Base-by-base conservation (phyloP, 2,329 filamentous ascomycete genomes). In the Cercospora sp. region DNA sequence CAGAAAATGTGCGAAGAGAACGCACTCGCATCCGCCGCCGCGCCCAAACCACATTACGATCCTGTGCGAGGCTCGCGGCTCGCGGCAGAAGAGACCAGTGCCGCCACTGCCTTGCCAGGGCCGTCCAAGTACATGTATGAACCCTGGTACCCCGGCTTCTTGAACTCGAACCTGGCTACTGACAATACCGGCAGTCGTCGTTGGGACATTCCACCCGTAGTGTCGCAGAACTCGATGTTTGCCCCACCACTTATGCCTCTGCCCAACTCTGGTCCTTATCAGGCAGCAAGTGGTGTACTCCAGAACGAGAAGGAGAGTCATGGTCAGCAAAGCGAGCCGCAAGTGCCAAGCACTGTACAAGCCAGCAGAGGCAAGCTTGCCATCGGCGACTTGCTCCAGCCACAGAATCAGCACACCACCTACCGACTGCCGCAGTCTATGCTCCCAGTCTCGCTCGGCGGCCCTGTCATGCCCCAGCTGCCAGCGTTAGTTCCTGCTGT, bases 11-110 rank as follows among this genome's bases (percentile, higher is more conserved):
- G 42, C 5, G 51, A 64, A 31, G 26, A 45, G 28, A 33, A n/a
- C 33, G 36, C 39, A 33, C 10, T 57, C 13, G 42, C 60, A 33
- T 39, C 28, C 28, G 60, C 48, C 2, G 48, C 31, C 23, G 16
- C 33, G 13, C 16, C 30, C 9, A 72, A 72, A 57, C 65, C 71
- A n/a, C 71, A 67, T 23, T 75, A 75, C 69, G 75, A 76, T 61
- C 74, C 75, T 20, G 71, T 75, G 5, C 73, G 74, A 48, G 68
- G 70, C 36, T 73, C 68, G 16, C 69, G 70, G 48, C 67, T 65
- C 16, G 57, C 68, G 13, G 39, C 67, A 53, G 55, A 48, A 26
- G n/a, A 61, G 39, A 60, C 57, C 48, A 53, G 13, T 33, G 16
- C 23, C 16, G 57, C 18, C 51, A 30, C 53, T 26, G 28, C 64